Evolutionary conservation across 257 asterid genomes (phyloP), one percentile per base, ranked within the genome.

Genomic region (Ajuga chamaepitys): DNA sequence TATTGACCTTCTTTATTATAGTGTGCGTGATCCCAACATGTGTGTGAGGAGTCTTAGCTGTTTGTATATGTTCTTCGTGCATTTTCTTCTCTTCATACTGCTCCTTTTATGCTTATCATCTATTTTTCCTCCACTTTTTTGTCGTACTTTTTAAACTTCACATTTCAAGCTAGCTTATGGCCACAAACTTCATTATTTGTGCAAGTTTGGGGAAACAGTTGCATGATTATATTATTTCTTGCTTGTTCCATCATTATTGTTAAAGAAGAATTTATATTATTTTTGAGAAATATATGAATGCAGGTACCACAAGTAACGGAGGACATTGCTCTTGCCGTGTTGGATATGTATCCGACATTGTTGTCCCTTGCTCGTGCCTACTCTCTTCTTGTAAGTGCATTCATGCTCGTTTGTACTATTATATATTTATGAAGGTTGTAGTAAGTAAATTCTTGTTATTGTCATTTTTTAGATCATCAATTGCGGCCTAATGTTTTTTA

Each of bases 281-380:
- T 45, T 53, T 17, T 6, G 41, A 65, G 44, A 59, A 47, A 55
- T 68, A 54, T 62, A 32, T 69, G 50, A 69, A 24, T 79, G 79
- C 89, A 90, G 99, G 96, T 94, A 64, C 95, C 96, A 47, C 96
- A 88, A 42, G 99, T 94, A 62, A 94, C 96, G 0, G 99, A 94
- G 87, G 95, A 90, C 54, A 63, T 83, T 58, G 96, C 97, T 74
- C 75, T 88, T 64, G 90, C 89, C 66, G 99, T 94, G 70, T 42
- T 90, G 66, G 95, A 89, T 62, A 71, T 90, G 81, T 90, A 89
- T 67, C 99, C 99, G 32, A 94, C 99, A 0, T 70, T 88, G 80
- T 28, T 76, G 64, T 86, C 99, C 24, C 97, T 94, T 45, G 96
- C 96, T 58, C 75, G 40, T 58, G 95, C 96, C 11, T 94, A 94